Conservation (phyloP, 1,284 basidiomycete species). For the Melampsora medusae region DNA sequence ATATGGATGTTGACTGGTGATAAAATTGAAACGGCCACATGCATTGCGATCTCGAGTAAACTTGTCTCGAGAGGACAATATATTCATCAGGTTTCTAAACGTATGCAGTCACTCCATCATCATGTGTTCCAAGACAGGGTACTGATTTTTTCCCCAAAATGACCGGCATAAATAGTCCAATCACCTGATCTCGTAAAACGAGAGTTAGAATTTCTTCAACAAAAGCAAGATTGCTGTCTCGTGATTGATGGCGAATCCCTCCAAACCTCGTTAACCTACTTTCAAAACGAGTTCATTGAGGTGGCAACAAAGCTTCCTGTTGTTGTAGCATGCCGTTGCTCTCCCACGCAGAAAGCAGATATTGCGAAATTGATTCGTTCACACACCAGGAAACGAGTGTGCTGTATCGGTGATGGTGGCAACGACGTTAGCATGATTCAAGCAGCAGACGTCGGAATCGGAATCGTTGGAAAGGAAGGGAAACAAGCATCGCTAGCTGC, state of each 20-base stretch:
- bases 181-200: constrained; percentile 77
- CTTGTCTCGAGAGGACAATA: constrained; percentile 93
- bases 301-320: constrained; percentile 92
- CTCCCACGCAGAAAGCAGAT: constrained; percentile 97
- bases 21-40: constrained; percentile 98
- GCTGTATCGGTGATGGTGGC: constrained; percentile 93
- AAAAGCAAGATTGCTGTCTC: constrained; percentile 92
- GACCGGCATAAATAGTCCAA: constrained; percentile 63
- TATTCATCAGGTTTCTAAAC: constrained; percentile 91
- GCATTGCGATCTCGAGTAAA: constrained; percentile 96
- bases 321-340: constrained; percentile 95
- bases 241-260: constrained; percentile 98
- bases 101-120: constrained; percentile 59
- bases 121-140: not conserved
- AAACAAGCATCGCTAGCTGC: constrained; percentile 96
- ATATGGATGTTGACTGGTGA: constrained; percentile 99
- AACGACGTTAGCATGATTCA: constrained; percentile 97
- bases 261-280: constrained; percentile 84
- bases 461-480: constrained; percentile 98
- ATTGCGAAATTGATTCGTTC: constrained; percentile 86
- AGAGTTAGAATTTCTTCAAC: constrained; percentile 89
- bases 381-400: constrained; percentile 88
- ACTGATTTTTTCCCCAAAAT: not conserved
- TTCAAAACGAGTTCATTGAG: constrained; percentile 90
- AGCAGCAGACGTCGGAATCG: constrained; percentile 88